These are phyloP conservation scores for Aureobasidium sp. DNA, from an alignment of 2,329 filamentous ascomycete species.

Conservation along the genomic window DNA sequence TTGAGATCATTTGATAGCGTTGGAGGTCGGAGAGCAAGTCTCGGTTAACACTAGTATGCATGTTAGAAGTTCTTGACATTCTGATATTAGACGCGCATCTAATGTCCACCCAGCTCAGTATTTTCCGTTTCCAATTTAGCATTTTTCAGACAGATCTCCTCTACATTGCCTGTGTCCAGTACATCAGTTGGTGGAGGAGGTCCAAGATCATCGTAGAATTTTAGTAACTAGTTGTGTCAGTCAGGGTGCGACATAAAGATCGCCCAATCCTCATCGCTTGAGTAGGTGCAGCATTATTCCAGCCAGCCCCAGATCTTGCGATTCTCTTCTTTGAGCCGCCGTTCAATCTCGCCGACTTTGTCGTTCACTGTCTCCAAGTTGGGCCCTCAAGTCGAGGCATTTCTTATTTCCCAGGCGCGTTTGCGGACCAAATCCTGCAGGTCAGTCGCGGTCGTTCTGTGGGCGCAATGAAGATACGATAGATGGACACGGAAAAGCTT, in stretches of 20 bases:
- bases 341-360: slow-evolving; percentile 17
- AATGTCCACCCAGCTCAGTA: background rate
- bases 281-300: slow-evolving; percentile 20
- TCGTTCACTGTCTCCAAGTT: no score
- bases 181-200: slow-evolving; percentile 3
- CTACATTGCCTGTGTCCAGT: background rate
- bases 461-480: no score
- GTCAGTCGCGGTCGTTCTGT: no score
- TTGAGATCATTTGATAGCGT: background rate
- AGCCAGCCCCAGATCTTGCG: slow-evolving; percentile 20
- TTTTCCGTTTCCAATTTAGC: slow-evolving; percentile 12
- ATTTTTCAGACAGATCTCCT: background rate
- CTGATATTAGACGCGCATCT: no score
- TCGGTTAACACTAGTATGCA: no score
- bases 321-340: slow-evolving; percentile 17
- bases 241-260: slow-evolving; percentile 16
- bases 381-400: no score
- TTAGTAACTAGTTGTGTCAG: background rate
- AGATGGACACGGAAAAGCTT: no score
- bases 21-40: no score
- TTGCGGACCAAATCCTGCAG: no score
- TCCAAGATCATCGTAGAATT: slow-evolving; percentile 10
- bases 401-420: no score
- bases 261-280: slow-evolving; percentile 17
- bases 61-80: no score